Percentiles rank a stretch among this genome's conserved stretches.
phyloP scores from a whole-genome alignment of 371 early-diverging fungal genomes.

The Mortierella sp. region DNA sequence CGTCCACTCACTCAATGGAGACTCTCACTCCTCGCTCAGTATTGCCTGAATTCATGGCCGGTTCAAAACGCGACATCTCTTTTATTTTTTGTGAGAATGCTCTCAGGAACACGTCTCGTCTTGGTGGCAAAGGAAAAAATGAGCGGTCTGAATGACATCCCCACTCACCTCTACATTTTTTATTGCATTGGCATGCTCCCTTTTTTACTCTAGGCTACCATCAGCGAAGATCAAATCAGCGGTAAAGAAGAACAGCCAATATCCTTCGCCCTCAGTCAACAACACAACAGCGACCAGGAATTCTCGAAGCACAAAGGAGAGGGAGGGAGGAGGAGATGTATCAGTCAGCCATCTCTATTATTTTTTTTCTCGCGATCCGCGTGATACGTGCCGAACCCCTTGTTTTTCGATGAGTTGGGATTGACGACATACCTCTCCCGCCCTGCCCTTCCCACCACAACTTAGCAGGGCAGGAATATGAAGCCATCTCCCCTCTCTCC shows the following conservation, averaged over 20 bases:
- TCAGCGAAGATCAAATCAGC: slow-evolving; percentile 43
- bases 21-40: neutral
- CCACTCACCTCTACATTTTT: neutral
- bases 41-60: neutral
- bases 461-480: neutral
- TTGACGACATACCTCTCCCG: neutral
- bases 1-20: neutral
- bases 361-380: neutral
- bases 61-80: neutral
- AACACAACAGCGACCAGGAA: neutral
- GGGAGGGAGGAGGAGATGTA: neutral
- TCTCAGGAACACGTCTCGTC: neutral
- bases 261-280: neutral
- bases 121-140: neutral
- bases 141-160: neutral
- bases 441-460: too few relatives aligned
- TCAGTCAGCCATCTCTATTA: neutral
- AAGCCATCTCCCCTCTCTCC: neutral
- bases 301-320: neutral
- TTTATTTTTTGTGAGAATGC: neutral
- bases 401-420: slow-evolving; percentile 1
- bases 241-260: slow-evolving; percentile 16
- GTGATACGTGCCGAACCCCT: slow-evolving; percentile 5
- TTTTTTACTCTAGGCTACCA: slow-evolving; percentile 27
- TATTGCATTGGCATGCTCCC: too few relatives aligned